These are phyloP conservation scores for Gossypium herbaceum DNA, from an alignment of 345 rosid genomes.

Conservation along the genomic window DNA sequence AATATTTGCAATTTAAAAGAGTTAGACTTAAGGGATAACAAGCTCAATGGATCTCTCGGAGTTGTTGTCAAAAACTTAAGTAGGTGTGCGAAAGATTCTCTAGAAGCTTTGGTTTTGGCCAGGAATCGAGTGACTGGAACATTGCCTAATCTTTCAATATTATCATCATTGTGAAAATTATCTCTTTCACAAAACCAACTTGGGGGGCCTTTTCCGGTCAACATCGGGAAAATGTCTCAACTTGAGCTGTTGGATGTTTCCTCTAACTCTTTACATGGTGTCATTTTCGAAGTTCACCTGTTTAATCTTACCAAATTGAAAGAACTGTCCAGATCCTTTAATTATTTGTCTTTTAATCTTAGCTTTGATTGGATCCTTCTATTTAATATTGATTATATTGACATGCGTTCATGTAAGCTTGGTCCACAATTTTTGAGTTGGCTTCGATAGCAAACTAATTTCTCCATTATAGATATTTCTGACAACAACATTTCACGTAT, in stretches of 20 bases:
- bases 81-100: constrained; percentile 7
- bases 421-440: constrained; percentile 5
- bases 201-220: neutral
- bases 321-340: neutral
- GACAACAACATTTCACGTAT: no score
- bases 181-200: neutral
- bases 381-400: neutral
- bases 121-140: neutral
- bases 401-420: neutral
- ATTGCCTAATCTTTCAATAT: neutral
- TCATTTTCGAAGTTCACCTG: constrained; percentile 12
- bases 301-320: constrained; percentile 9
- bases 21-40: neutral
- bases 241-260: neutral
- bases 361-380: constrained; percentile 6
- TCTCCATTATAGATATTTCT: no score
- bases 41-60: neutral
- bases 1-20: constrained; percentile 16
- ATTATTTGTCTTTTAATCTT: neutral
- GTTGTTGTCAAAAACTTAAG: neutral
- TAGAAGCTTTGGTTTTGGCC: neutral
- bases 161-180: neutral
- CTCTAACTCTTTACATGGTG: neutral
- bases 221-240: constrained; percentile 15
- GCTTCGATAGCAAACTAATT: neutral